phyloP scores from a whole-genome alignment of 768 basidiomycete genomes.

The Cyclocybe aegerita region DNA sequence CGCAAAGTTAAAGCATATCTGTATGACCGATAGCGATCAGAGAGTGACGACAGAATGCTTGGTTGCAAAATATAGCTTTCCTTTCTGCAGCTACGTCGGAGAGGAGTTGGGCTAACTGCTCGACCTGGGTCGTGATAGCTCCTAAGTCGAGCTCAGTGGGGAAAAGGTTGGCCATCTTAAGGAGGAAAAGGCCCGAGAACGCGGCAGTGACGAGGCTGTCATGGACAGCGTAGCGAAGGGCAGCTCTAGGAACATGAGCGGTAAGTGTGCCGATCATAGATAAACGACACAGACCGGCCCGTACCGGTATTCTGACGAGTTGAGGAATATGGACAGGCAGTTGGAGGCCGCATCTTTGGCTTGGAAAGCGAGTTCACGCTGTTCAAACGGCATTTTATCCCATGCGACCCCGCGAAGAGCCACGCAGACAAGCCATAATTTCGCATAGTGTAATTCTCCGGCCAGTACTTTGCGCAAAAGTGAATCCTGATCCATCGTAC shows the following conservation, averaged over 20 bases:
- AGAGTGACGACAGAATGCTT: neutral
- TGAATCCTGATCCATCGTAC: conserved; percentile 82
- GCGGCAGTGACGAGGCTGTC: conserved; percentile 90
- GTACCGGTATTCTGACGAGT: conserved; percentile 77
- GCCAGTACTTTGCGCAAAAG: conserved; percentile 85
- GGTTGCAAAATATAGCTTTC: conserved; percentile 35
- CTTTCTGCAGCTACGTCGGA: conserved; percentile 94
- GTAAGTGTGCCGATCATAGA: neutral
- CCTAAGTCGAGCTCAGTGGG: conserved; percentile 79
- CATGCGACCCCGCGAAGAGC: conserved; percentile 89
- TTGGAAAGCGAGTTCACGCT: conserved; percentile 92
- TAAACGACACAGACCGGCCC: conserved; percentile 13
- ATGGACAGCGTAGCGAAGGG: conserved; percentile 91
- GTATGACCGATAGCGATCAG: neutral
- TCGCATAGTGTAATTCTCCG: conserved; percentile 89
- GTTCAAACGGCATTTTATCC: conserved; percentile 97
- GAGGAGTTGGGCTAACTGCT: conserved; percentile 86
- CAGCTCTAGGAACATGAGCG: conserved; percentile 50
- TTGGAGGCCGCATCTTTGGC: conserved; percentile 91
- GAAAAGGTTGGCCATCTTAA: conserved; percentile 95
- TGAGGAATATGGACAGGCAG: conserved; percentile 82
- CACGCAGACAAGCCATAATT: conserved; percentile 93
- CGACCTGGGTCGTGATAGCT: conserved; percentile 79
- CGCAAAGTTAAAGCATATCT: conserved; percentile 90
- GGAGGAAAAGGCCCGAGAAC: conserved; percentile 86